Evolutionary conservation across 2,329 filamentous ascomycete genomes (phyloP).

Genomic region (Aureobasidium sp.): DNA sequence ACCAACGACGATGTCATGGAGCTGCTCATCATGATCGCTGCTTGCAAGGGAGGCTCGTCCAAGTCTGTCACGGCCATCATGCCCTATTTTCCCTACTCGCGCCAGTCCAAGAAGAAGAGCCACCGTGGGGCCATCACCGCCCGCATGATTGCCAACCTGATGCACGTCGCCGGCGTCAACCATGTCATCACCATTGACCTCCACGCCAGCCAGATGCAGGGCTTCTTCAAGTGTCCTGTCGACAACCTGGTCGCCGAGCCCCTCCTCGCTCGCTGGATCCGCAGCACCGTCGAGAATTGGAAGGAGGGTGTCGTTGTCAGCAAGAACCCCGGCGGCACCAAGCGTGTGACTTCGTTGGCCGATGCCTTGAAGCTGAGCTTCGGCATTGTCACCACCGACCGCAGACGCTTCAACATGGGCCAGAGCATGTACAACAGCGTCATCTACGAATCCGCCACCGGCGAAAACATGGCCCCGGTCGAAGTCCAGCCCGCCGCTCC

Average conservation of each 20-base stretch:
- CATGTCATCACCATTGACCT: conserved; percentile 97
- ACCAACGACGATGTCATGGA: conserved; percentile 99
- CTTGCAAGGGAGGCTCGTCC: conserved; percentile 94
- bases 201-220: conserved; percentile 92
- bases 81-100: conserved; percentile 97
- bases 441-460: conserved; percentile 47
- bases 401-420: conserved; percentile 34
- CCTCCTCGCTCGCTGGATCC: conserved; percentile 90
- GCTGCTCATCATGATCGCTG: conserved; percentile 96
- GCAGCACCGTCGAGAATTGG: conserved; percentile 80
- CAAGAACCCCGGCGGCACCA: conserved; percentile 95
- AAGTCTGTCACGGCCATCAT: conserved; percentile 94
- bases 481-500: not conserved
- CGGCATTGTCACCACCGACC: conserved; percentile 85
- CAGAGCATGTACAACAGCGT: conserved; percentile 68
- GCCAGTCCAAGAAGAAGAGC: conserved; percentile 98
- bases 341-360: conserved; percentile 89
- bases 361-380: conserved; percentile 97
- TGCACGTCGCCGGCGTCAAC: conserved; percentile 87
- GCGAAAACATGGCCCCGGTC: conserved; percentile 15
- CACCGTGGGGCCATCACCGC: conserved; percentile 94
- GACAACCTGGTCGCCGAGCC: conserved; percentile 97
- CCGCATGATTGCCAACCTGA: conserved; percentile 90
- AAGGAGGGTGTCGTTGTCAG: conserved; percentile 89
- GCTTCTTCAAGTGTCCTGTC: conserved; percentile 95